A percentile compares a stretch with the other conserved stretches of the same genome.
Conservation (phyloP, 108 stramenopile genomes). For the Mediolabrus comicus region DNA sequence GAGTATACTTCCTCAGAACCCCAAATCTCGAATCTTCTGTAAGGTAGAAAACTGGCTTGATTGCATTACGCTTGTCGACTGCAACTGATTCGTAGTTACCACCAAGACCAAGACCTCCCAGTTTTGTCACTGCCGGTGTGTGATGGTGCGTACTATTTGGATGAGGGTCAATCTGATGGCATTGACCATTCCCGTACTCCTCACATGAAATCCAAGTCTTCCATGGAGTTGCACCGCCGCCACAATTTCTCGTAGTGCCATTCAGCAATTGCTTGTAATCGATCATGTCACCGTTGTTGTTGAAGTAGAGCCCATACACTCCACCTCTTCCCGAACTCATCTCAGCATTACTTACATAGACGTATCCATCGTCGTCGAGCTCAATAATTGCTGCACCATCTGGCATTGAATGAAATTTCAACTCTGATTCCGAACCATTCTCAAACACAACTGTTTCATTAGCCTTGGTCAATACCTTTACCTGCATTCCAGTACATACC, state of each 20-base stretch:
- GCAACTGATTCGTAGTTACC: slow-evolving; percentile 25
- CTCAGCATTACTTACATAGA: slow-evolving; percentile 60
- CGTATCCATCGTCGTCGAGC: neutral
- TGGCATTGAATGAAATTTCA: neutral
- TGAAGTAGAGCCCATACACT: slow-evolving; percentile 54
- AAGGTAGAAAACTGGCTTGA: slow-evolving; percentile 43
- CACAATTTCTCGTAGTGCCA: slow-evolving; percentile 50
- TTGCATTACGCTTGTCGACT: slow-evolving; percentile 43
- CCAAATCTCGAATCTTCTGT: slow-evolving; percentile 55
- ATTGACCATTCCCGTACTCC: neutral
- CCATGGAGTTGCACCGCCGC: slow-evolving; percentile 21
- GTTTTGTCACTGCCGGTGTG: neutral
- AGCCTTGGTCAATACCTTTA: neutral
- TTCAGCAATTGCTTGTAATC: slow-evolving; percentile 42
- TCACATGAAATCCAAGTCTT: neutral
- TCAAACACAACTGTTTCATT: neutral
- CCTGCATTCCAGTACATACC: neutral
- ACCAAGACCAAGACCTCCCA: neutral
- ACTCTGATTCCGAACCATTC: neutral
- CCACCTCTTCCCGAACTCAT: slow-evolving; percentile 32
- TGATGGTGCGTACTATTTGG: neutral
- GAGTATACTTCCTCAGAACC: slow-evolving; percentile 27
- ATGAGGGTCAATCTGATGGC: neutral
- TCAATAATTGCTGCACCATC: neutral
- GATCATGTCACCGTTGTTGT: slow-evolving; percentile 29